Percentiles rank a stretch among this genome's conserved stretches.
Evolutionary conservation across 441 rosid species (phyloP).

Genomic region (Francoa sonchifolia): DNA sequence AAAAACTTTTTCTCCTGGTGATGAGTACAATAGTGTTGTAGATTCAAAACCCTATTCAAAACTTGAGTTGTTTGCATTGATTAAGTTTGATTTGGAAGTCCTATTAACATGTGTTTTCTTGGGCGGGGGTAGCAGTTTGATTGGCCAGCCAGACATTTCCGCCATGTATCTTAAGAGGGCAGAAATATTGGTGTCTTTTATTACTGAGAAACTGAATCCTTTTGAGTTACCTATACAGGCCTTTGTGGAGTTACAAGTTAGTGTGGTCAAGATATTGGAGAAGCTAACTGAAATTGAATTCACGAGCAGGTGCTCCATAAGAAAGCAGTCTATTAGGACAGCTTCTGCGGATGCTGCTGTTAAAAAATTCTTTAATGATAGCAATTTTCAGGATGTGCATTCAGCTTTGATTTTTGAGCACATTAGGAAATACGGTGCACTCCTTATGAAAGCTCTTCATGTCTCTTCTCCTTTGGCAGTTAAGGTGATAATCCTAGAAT

Average conservation of each 20-base stretch:
- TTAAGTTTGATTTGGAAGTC: conserved; percentile 90
- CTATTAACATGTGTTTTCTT: conserved; percentile 54
- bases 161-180: conserved; percentile 60
- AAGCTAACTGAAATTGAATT: conserved; percentile 63
- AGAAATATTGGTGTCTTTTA: conserved; percentile 49
- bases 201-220: conserved; percentile 67
- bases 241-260: conserved; percentile 65
- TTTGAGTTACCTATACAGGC: conserved; percentile 41
- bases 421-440: conserved; percentile 38
- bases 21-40: conserved; percentile 22
- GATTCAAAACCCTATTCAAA: conserved; percentile 40
- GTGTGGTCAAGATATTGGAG: conserved; percentile 50
- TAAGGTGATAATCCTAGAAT: conserved; percentile 56
- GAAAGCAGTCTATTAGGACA: conserved; percentile 22
- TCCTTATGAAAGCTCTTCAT: conserved; percentile 53
- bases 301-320: conserved; percentile 43
- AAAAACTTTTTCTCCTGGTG: conserved; percentile 24
- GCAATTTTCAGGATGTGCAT: conserved; percentile 18
- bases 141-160: conserved; percentile 49
- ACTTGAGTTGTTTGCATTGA: conserved; percentile 55
- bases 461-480: conserved; percentile 61
- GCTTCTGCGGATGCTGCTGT: conserved; percentile 24
- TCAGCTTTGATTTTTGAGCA: conserved; percentile 45
- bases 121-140: conserved; percentile 35
- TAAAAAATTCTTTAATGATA: conserved; percentile 21